Evolutionary conservation across 371 early-diverging fungal genomes (phyloP), one percentile per base, ranked within the genome.

Genomic region (Mortierella sp.): DNA sequence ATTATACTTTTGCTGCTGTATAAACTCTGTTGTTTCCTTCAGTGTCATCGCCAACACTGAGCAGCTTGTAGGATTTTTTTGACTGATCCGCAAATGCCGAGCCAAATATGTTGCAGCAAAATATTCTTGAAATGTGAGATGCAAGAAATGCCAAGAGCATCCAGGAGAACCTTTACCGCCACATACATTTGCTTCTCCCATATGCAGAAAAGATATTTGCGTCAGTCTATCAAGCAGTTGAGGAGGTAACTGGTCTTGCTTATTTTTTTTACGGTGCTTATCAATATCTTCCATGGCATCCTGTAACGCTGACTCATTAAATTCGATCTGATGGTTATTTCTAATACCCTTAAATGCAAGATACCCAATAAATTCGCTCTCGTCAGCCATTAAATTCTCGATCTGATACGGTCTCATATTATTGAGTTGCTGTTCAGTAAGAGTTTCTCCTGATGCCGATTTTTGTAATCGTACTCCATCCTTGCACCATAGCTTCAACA

Each of bases 1-100:
- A 51, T 74, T 64, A 55, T 74, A 68, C 54, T 74, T 74, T n/a
- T 74, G 61, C 40, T 68, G 22, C 14, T 64, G 65, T 1, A 74
- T 60, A 64, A 74, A 75, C 9, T 28, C 66, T n/a, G 3, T 61
- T 14, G 51, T 51, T 30, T 47, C 16, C 60, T 59, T 60, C 32
- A 58, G 28, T 11, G 54, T 66, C 64, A 62, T 63, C 64, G 37
- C 43, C 30, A 63, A 49, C n/a, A 59, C 5, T 18, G n/a, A 18
- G 49, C 9, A 16, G 10, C n/a, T 49, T 39, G 39, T 39, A 4
- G 10, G 10, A 49, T 16, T 4, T 16, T 10, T 16, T n/a, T n/a
- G n/a, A n/a, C n/a, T n/a, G n/a, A n/a, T n/a, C n/a, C n/a, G n/a
- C n/a, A n/a, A n/a, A n/a, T n/a, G n/a, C n/a, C n/a, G n/a, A n/a